Conservation (phyloP, 2,329 filamentous ascomycete species). For the Westerdykella ornata region DNA sequence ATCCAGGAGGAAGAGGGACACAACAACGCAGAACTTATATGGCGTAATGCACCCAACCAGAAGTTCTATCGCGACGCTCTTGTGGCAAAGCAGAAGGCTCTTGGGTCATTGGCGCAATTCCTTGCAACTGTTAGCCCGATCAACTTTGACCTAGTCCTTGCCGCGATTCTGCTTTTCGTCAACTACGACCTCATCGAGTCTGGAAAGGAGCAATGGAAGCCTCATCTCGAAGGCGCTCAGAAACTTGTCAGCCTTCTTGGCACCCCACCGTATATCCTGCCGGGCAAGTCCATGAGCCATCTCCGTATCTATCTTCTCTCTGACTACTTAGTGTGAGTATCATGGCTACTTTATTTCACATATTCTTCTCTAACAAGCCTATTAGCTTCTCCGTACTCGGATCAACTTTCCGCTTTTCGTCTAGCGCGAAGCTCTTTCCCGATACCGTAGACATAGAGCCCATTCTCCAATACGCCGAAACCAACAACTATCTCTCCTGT, state of each 20-base stretch:
- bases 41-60: slow-evolving; percentile 30
- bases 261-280: slow-evolving; percentile 20
- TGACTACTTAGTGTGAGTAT: slow-evolving; percentile 29
- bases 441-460: slow-evolving; percentile 28
- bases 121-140: slow-evolving; percentile 22
- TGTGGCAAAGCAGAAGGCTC: slow-evolving; percentile 45
- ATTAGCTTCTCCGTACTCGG: slow-evolving; percentile 29
- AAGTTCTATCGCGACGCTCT: slow-evolving; percentile 35
- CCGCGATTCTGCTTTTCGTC: slow-evolving; percentile 45
- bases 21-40: slow-evolving; percentile 27
- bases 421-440: slow-evolving; percentile 22
- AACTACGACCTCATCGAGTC: slow-evolving; percentile 48
- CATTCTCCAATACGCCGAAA: slow-evolving; percentile 35
- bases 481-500: slow-evolving; percentile 38
- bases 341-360: background rate
- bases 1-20: slow-evolving; percentile 25
- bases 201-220: slow-evolving; percentile 47
- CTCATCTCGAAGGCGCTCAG: slow-evolving; percentile 48
- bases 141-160: slow-evolving; percentile 40
- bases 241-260: slow-evolving; percentile 40
- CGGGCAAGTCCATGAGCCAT: slow-evolving; percentile 23
- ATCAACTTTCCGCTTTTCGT: slow-evolving; percentile 27
- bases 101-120: slow-evolving; percentile 38
- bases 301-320: slow-evolving; percentile 31
- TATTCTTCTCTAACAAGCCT: background rate